Base-by-base conservation (phyloP, 2,329 filamentous ascomycete genomes). In the Geosmithia flava region DNA sequence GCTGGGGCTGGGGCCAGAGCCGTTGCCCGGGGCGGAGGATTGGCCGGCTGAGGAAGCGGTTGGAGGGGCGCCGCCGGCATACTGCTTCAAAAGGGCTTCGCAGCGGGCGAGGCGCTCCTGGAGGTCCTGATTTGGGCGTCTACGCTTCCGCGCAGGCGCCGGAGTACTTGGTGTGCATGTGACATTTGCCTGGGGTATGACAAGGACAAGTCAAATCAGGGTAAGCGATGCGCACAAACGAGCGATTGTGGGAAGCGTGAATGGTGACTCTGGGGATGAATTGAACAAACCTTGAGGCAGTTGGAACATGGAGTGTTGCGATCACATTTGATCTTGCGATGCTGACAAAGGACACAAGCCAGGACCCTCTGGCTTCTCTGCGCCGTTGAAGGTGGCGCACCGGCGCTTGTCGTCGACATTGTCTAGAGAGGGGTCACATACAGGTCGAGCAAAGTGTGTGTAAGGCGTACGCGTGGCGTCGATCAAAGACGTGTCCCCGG, bases 271-370 rank as follows among this genome's bases (percentile, higher is more conserved):
- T 46, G 46, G 11, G 20, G 16, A 17, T 27, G 13, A 44, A 13
- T 11, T 3, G 5, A 6, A 58, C 63, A 52, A 54, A 80, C 76
- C 70, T 80, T 80, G 58, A 74, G 62, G 54, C 76, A 80, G 54
- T 80, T 80, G 50, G 75, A 72, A 55, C 76, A 80, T 3, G 76
- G 77, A 41, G 72, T 76, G 42, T 70, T 71, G 51, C 76, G 70
- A 55, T 80, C 76, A 61, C 77, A 81, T 59, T 78, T 79, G 62
- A 80, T 80, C 63, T 81, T 80, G 55, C 77, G 71, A 56, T 76
- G 73, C 57, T 80, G 76, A 56, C 76, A 80, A 39, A 79, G 64
- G 19, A 76, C 72, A 54, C 76, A 78, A 19, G 73, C 73, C 49
- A 77, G 62, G 44, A 76, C 68, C 54, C 74, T 64, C 15, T 65